Evolutionary conservation across 1,284 basidiomycete species (phyloP), one percentile per base, ranked within the genome.

Genomic region (Tremellales sp.): DNA sequence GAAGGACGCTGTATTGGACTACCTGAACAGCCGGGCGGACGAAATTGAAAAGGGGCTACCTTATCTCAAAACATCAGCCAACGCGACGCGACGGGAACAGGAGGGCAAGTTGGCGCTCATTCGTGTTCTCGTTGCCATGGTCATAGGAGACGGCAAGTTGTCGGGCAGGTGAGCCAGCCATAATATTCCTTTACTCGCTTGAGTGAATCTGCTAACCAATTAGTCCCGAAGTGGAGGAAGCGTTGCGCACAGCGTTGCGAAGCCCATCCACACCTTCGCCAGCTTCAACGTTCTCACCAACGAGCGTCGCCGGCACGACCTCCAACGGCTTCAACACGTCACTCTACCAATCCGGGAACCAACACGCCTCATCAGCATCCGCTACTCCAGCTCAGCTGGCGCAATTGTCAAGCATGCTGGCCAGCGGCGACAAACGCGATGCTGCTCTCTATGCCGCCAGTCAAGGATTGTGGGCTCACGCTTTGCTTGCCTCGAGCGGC

Each of bases 401-500:
- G 60, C 84, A 84, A 63, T 85, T 97, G 48, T 84, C 90, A 54
- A 80, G 81, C 25, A 81, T 89, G 49, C 78, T 97, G 11, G 73
- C 91, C 7, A 80, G 82, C 40, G 96, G 96, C 13, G 84, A 97
- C 58, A 85, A 89, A 49, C 82, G 83, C 23, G 83, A 86, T 56
- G 96, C 96, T 0, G 91, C 90, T 62, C 84, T 85, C 51, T 91
- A 85, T 65, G 94, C 96, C 3, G 78, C 91, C 24, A 84, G 91
- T 52, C 82, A 92, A 67, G 85, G 82, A 60, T 75, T 98, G 56
- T 99, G 93, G 92, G 84, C 90, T 1, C 96, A 99, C 71, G 96
- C 96, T 1, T 84, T 98, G 81, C 77, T 97, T 42, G 93, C 98
- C 54, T 85, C 96, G 7, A 93, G 89, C 65, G 87, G 88, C 48